These are phyloP conservation scores for Ogataea nitratoaversa DNA, from an alignment of 805 yeast genomes.

Conservation along the genomic window DNA sequence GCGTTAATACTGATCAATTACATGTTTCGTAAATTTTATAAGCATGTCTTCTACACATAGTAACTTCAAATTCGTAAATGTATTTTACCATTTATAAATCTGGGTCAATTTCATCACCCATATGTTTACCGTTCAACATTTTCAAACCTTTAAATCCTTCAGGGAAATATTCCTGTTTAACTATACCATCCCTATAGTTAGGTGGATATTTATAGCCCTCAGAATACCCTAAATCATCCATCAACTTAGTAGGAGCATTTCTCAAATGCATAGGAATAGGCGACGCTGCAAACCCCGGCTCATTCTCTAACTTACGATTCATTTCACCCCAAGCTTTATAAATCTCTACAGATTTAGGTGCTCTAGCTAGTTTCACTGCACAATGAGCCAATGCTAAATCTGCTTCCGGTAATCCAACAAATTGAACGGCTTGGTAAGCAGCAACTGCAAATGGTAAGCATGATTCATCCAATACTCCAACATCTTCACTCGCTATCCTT, in stretches of 20 bases:
- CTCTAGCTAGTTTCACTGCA: slow-evolving; percentile 82
- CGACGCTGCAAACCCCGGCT: slow-evolving; percentile 57
- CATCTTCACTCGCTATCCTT: slow-evolving; percentile 91
- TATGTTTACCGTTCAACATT: slow-evolving; percentile 53
- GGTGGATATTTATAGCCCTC: slow-evolving; percentile 90
- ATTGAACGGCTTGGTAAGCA: slow-evolving; percentile 80
- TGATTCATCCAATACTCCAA: slow-evolving; percentile 80
- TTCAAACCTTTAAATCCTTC: slow-evolving; percentile 42
- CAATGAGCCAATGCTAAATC: slow-evolving; percentile 88
- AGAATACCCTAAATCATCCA: slow-evolving; percentile 86
- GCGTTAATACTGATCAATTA: no score
- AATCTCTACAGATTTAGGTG: slow-evolving; percentile 81
- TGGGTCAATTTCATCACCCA: slow-evolving; percentile 46
- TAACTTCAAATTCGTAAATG: no score
- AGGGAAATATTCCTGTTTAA: slow-evolving; percentile 75
- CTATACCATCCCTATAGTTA: slow-evolving; percentile 64
- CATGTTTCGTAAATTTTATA: no score
- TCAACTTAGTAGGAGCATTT: slow-evolving; percentile 90
- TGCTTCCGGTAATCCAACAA: slow-evolving; percentile 93
- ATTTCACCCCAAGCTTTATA: slow-evolving; percentile 75
- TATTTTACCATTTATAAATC: no score
- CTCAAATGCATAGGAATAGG: slow-evolving; percentile 79
- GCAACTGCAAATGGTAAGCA: slow-evolving; percentile 85
- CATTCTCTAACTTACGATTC: slow-evolving; percentile 51
- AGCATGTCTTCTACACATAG: no score